These are phyloP conservation scores for Fusarium nodosum DNA, from an alignment of 2,329 filamentous ascomycete genomes.

Conservation along the genomic window DNA sequence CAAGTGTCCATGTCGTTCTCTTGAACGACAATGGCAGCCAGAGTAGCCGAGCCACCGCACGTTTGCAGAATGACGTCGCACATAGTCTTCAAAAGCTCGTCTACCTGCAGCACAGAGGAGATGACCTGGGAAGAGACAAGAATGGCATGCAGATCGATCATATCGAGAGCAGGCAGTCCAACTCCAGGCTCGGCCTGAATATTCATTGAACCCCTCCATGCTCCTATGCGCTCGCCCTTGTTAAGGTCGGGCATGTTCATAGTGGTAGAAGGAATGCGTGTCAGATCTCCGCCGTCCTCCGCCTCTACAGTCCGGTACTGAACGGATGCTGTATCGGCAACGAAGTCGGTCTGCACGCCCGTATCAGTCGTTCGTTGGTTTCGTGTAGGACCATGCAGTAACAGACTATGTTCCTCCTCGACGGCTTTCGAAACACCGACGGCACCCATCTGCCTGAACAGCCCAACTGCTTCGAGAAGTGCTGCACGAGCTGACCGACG, in stretches of 20 bases:
- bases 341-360: slow-evolving; percentile 79
- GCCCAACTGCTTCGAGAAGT: slow-evolving; percentile 74
- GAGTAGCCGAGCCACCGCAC: slow-evolving; percentile 76
- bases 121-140: slow-evolving; percentile 84
- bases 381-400: slow-evolving; percentile 73
- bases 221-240: slow-evolving; percentile 69
- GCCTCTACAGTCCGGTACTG: slow-evolving; percentile 65
- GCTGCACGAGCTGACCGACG: slow-evolving; percentile 77
- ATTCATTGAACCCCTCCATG: slow-evolving; percentile 73
- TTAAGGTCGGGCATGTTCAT: slow-evolving; percentile 61
- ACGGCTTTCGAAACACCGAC: slow-evolving; percentile 77
- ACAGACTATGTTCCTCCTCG: slow-evolving; percentile 74
- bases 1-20: slow-evolving; percentile 74
- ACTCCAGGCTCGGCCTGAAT: slow-evolving; percentile 68
- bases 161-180: slow-evolving; percentile 80
- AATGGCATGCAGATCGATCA: slow-evolving; percentile 85
- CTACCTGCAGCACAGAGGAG: slow-evolving; percentile 81
- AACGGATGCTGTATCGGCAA: slow-evolving; percentile 66
- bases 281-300: slow-evolving; percentile 60
- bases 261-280: slow-evolving; percentile 59
- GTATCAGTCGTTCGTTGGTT: slow-evolving; percentile 72
- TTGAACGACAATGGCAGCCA: slow-evolving; percentile 80
- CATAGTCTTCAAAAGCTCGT: slow-evolving; percentile 83
- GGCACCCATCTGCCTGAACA: slow-evolving; percentile 78
- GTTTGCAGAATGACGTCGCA: slow-evolving; percentile 85